A percentile compares a stretch with the other conserved stretches of the same genome.
Conservation (phyloP, 1,139 yeast species). For the Taphrina deformans region DNA sequence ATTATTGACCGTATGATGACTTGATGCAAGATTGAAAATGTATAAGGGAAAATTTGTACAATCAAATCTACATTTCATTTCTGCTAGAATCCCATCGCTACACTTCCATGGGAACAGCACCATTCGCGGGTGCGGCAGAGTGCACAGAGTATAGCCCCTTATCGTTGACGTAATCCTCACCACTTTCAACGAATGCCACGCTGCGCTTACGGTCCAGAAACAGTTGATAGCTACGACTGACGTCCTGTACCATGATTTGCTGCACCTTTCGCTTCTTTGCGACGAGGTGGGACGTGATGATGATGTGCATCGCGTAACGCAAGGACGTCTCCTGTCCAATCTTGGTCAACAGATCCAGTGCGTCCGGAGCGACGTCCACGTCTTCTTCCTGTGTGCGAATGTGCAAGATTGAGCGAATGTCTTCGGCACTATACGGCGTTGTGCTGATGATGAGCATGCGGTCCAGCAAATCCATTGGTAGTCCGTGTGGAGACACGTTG, state of each 20-base stretch:
- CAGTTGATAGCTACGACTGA: slow-evolving; percentile 81
- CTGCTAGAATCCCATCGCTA: not conserved
- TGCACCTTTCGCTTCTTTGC: slow-evolving; percentile 74
- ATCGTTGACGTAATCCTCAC: slow-evolving; percentile 18
- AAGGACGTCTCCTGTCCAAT: slow-evolving; percentile 90
- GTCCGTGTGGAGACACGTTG: slow-evolving; percentile 93
- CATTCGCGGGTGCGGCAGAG: not conserved
- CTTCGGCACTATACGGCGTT: slow-evolving; percentile 69
- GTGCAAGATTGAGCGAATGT: slow-evolving; percentile 77
- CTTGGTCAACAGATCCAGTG: slow-evolving; percentile 83
- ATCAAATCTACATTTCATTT: not conserved
- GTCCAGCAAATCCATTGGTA: slow-evolving; percentile 91
- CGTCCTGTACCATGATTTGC: slow-evolving; percentile 74
- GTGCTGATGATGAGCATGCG: slow-evolving; percentile 93
- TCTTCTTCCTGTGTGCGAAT: slow-evolving; percentile 97
- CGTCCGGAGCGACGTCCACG: slow-evolving; percentile 79
- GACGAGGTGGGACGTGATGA: slow-evolving; percentile 82
- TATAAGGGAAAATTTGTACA: not conserved
- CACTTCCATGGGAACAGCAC: slow-evolving; percentile 15
- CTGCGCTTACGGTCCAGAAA: slow-evolving; percentile 87
- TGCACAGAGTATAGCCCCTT: not conserved
- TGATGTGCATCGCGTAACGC: slow-evolving; percentile 88
- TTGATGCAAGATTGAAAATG: no score
- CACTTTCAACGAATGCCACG: slow-evolving; percentile 64
- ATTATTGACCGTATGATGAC: no score